Evolutionary conservation across 768 basidiomycete species (phyloP).

Genomic region (Mycena rebaudengoi): DNA sequence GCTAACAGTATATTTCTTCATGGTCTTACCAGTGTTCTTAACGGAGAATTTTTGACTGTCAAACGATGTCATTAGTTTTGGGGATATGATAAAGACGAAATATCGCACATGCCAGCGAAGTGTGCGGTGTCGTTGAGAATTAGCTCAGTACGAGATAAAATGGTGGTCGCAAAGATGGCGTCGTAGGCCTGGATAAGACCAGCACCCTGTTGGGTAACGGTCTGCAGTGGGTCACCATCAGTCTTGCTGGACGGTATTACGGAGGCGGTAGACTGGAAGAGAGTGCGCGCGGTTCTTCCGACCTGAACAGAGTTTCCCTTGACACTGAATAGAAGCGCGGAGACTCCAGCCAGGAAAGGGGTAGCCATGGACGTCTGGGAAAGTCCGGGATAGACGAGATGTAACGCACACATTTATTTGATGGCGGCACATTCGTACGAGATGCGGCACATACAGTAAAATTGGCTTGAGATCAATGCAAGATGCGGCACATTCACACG

Average conservation of each 20-base stretch:
- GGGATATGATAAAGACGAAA: constrained; percentile 13
- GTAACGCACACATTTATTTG: too few relatives aligned
- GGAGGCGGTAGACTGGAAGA: constrained; percentile 56
- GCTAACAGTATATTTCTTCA: constrained; percentile 54
- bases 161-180: constrained; percentile 60
- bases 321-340: constrained; percentile 52
- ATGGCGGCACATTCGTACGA: too few relatives aligned
- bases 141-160: constrained; percentile 64
- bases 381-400: too few relatives aligned
- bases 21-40: constrained; percentile 53
- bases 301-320: constrained; percentile 45
- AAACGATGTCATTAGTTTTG: background rate
- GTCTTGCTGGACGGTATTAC: constrained; percentile 52
- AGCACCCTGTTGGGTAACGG: constrained; percentile 61
- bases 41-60: constrained; percentile 60
- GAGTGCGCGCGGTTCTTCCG: constrained; percentile 34
- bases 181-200: constrained; percentile 66
- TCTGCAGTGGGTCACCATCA: constrained; percentile 60
- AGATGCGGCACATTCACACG: too few relatives aligned
- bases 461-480: too few relatives aligned
- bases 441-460: too few relatives aligned
- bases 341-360: constrained; percentile 55
- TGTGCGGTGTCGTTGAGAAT: constrained; percentile 71
- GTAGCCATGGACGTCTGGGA: constrained; percentile 50
- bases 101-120: constrained; percentile 51